Evolutionary conservation across 78 protist species (phyloP).

Genomic region (Polysphondylium violaceum): DNA sequence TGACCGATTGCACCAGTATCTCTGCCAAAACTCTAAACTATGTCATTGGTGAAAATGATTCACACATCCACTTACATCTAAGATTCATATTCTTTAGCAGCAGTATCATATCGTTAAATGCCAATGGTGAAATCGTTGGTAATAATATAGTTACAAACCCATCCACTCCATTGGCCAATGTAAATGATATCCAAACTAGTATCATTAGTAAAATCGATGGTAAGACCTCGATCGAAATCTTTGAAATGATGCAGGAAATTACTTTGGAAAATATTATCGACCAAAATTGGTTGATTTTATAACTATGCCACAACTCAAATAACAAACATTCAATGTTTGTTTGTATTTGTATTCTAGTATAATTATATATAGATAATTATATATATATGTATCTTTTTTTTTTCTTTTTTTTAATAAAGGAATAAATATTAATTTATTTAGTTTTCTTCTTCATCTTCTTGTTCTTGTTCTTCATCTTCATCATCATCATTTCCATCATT

Average conservation of each 20-base stretch:
- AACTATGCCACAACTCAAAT: not conserved
- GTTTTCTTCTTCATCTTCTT: not conserved
- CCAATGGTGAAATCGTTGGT: not conserved
- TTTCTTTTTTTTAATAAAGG: not conserved
- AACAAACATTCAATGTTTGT: no score
- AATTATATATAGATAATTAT: not conserved
- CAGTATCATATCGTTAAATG: not conserved
- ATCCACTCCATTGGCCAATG: no score
- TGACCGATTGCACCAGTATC: slow-evolving; percentile 53
- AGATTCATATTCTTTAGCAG: slow-evolving; percentile 56
- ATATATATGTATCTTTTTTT: not conserved
- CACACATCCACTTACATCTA: slow-evolving; percentile 58
- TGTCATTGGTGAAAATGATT: not conserved
- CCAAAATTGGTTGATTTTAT: slow-evolving; percentile 53
- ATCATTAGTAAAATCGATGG: slow-evolving; percentile 24
- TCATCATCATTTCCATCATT: not conserved
- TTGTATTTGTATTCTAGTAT: not conserved
- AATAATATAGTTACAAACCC: no score
- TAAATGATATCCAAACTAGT: no score
- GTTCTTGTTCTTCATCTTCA: not conserved
- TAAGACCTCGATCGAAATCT: slow-evolving; percentile 37
- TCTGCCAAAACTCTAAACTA: slow-evolving; percentile 10
- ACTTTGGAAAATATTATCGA: slow-evolving; percentile 62
- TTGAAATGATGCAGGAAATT: slow-evolving; percentile 39
- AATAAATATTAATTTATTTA: not conserved